These are phyloP conservation scores for Cercophora sp. DNA, from an alignment of 495 filamentous ascomycete genomes.

Conservation along the genomic window DNA sequence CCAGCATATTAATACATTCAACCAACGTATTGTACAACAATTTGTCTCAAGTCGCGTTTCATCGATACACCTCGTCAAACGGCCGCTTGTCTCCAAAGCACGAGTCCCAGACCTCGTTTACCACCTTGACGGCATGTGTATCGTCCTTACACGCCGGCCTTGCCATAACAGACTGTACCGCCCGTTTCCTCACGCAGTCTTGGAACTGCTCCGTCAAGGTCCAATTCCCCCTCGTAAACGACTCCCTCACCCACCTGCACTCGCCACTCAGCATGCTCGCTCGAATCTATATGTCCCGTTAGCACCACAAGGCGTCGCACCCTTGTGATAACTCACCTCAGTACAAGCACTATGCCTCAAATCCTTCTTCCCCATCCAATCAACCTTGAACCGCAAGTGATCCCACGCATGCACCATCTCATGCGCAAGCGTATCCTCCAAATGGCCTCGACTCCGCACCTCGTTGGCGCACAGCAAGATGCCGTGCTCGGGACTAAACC, in stretches of 20 bases:
- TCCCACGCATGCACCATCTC: constrained; percentile 99
- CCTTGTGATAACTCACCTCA: constrained; percentile 80
- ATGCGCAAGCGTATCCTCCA: constrained; percentile 93
- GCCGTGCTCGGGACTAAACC: constrained; percentile 77
- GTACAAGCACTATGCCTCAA: constrained; percentile 89
- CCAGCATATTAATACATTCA: constrained; percentile 15
- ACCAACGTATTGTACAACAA: no score
- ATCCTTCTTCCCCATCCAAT: constrained; percentile 62
- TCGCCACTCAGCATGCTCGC: constrained; percentile 89
- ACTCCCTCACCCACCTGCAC: constrained; percentile 85
- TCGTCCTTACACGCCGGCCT: constrained; percentile 81
- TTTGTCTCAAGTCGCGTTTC: no score
- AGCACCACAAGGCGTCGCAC: no score
- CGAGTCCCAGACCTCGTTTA: constrained; percentile 96
- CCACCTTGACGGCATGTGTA: constrained; percentile 77
- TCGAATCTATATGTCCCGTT: constrained; percentile 60
- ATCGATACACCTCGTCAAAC: constrained; percentile 95
- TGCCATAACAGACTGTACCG: constrained; percentile 67
- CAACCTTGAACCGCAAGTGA: constrained; percentile 82
- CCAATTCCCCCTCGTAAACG: constrained; percentile 78
- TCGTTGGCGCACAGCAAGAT: constrained; percentile 90
- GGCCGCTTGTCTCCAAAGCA: constrained; percentile 92
- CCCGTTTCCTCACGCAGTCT: constrained; percentile 79
- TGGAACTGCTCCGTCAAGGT: constrained; percentile 89
- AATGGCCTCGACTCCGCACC: constrained; percentile 64